A percentile compares a stretch with the other conserved stretches of the same genome.
Evolutionary conservation across 495 filamentous ascomycete genomes (phyloP).

Genomic region (Thermothielavioides terrestris): DNA sequence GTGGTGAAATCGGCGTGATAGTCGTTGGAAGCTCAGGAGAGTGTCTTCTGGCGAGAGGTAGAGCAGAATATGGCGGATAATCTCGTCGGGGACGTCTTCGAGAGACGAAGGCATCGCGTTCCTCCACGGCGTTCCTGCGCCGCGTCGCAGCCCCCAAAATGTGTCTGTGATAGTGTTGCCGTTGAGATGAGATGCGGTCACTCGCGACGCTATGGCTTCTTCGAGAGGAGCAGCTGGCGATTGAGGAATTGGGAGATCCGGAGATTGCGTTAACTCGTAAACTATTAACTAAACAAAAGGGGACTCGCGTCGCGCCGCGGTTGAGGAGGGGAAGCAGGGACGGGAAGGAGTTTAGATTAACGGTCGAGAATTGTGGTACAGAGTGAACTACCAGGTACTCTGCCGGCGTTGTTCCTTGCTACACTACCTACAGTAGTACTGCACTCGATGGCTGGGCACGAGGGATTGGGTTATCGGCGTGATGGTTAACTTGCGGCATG

Average conservation of each 20-base stretch:
- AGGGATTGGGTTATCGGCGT: no score
- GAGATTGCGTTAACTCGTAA: background rate
- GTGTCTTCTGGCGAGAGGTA: slow-evolving; percentile 48
- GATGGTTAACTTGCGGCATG: background rate
- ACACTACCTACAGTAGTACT: no score
- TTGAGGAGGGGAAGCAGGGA: background rate
- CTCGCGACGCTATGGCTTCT: background rate
- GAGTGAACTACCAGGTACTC: no score
- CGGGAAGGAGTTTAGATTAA: no score
- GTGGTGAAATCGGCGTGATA: slow-evolving; percentile 55
- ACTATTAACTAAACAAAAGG: background rate
- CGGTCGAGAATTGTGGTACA: no score
- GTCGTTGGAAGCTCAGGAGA: slow-evolving; percentile 42
- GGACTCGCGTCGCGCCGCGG: background rate
- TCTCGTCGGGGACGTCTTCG: slow-evolving; percentile 56
- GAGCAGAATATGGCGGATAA: slow-evolving; percentile 60
- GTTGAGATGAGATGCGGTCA: background rate
- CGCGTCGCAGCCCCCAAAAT: background rate
- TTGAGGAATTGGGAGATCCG: no score
- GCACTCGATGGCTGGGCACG: no score
- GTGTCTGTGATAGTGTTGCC: background rate
- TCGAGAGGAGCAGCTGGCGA: no score
- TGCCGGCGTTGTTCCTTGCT: no score
- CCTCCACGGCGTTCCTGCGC: background rate
- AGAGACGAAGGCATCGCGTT: slow-evolving; percentile 24